Conservation (phyloP, 2,329 filamentous ascomycete species). For the Fusarium sp. region DNA sequence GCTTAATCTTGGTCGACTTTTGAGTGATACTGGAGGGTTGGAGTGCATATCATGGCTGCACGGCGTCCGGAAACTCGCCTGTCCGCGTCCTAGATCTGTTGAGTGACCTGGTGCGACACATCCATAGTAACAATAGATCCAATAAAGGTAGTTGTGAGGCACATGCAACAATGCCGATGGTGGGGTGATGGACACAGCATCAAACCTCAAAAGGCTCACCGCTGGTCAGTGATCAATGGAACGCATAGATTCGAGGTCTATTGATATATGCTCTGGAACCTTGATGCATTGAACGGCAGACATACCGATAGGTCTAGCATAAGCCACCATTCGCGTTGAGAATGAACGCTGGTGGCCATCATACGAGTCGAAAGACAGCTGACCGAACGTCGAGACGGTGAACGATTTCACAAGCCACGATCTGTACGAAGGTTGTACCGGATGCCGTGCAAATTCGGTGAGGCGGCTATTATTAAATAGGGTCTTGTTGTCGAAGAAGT, state of each 20-base stretch:
- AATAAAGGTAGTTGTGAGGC: conserved; percentile 30
- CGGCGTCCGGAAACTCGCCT: conserved; percentile 27
- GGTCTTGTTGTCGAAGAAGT: conserved; percentile 13
- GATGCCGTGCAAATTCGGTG: conserved; percentile 34
- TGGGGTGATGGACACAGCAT: conserved; percentile 40
- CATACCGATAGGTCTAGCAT: conserved; percentile 12
- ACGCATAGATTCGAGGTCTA: conserved; percentile 10
- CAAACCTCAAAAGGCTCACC: conserved; percentile 35
- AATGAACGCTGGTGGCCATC: conserved; percentile 34
- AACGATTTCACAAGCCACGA: conserved; percentile 39
- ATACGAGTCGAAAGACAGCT: conserved; percentile 41
- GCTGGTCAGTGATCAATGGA: conserved; percentile 36
- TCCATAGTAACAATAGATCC: conserved; percentile 18
- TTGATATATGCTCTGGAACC: not conserved
- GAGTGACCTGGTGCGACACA: conserved; percentile 21
- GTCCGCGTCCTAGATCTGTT: conserved; percentile 15
- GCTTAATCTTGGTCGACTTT: conserved; percentile 21
- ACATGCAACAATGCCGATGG: conserved; percentile 30
- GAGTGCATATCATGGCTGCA: conserved; percentile 24
- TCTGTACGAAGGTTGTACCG: conserved; percentile 37
- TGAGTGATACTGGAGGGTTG: conserved; percentile 19
- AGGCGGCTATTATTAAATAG: conserved; percentile 8
- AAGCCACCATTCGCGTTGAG: conserved; percentile 4
- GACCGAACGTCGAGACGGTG: conserved; percentile 43
- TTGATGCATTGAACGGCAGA: conserved; percentile 19